phyloP scores from a whole-genome alignment of 139 green algal genomes.

The Astrephomene gubernaculifera region DNA sequence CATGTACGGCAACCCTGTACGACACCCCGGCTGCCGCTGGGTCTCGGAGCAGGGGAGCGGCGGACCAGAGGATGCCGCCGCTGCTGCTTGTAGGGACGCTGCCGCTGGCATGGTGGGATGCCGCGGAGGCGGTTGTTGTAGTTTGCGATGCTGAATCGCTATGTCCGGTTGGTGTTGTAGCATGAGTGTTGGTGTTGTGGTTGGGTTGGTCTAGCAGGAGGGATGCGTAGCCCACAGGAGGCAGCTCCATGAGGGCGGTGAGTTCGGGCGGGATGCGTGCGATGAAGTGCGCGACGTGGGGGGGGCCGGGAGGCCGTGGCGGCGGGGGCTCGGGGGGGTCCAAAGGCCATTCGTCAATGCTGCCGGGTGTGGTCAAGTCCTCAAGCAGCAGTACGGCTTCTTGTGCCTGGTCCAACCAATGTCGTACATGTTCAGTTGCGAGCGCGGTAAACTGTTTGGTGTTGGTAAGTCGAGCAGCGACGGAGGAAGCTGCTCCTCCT shows the following conservation, averaged over 20 bases:
- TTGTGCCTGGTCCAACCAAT: slow-evolving; percentile 23
- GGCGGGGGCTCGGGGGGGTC: slow-evolving; percentile 5
- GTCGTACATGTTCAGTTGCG: slow-evolving; percentile 14
- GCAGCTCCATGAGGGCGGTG: slow-evolving; percentile 15
- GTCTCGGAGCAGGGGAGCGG: slow-evolving; percentile 21
- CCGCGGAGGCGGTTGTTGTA: neutral
- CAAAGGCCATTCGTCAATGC: slow-evolving; percentile 17
- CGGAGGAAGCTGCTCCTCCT: neutral
- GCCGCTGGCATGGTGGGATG: neutral
- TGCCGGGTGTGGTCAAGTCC: neutral
- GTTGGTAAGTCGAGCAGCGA: neutral
- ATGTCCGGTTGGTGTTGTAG: neutral
- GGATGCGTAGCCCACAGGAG: no score
- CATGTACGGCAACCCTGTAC: neutral
- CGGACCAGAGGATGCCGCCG: neutral
- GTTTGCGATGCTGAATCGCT: neutral
- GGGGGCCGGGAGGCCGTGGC: neutral
- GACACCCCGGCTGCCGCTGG: neutral
- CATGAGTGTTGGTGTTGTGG: neutral
- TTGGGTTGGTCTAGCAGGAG: neutral
- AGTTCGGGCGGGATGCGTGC: slow-evolving; percentile 29
- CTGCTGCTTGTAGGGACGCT: neutral
- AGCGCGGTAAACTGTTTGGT: slow-evolving; percentile 36
- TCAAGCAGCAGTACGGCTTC: slow-evolving; percentile 28
- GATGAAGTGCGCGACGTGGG: slow-evolving; percentile 40